Base-by-base conservation (phyloP, 768 basidiomycete genomes). In the Pisolithus orientalis region DNA sequence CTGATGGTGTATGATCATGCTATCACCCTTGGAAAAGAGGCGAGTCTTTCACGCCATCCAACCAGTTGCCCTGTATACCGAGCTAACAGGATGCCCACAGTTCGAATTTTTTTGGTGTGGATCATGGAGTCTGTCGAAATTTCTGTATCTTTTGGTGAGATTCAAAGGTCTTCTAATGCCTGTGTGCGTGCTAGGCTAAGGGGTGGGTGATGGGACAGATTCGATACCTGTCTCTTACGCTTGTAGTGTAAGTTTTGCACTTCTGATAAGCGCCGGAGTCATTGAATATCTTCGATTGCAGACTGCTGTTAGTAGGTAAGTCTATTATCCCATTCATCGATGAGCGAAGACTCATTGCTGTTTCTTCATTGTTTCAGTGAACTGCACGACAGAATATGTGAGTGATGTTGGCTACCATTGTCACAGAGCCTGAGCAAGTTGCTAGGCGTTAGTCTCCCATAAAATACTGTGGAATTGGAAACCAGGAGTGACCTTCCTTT, bases 71-170 rank as follows among this genome's bases (percentile, higher is more conserved):
- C 5, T n/a, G 21, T 7, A 31, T 7, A 39, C 14, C 24, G 21
- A 9, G 32, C 14, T 37, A 24, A 44, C 9, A 34, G 27, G 28
- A 43, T 43, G 25, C 3, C 28, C 32, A 9, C 38, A 57, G 56
- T 53, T 51, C 29, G 21, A n/a, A 28, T 28, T 50, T 21, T 57
- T 57, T 31, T 57, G 56, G 56, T 38, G 37, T 16, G 34, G 44
- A 24, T 21, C 13, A 34, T 34, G 49, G 27, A 47, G 43, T 46
- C 7, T 45, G 21, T 54, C 56, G 5, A 55, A 40, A 37, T 40
- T 54, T 6, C 16, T 57, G 6, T 57, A 57, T 40, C 49, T 57
- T 14, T 25, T n/a, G n/a, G 56, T 57, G 39, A 47, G 45, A 6
- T 17, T 42, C 13, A 4, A 14, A 21, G 21, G 5, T 5, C 14